Conservation (phyloP, 2,329 filamentous ascomycete genomes). For the Claviceps lovelessii region DNA sequence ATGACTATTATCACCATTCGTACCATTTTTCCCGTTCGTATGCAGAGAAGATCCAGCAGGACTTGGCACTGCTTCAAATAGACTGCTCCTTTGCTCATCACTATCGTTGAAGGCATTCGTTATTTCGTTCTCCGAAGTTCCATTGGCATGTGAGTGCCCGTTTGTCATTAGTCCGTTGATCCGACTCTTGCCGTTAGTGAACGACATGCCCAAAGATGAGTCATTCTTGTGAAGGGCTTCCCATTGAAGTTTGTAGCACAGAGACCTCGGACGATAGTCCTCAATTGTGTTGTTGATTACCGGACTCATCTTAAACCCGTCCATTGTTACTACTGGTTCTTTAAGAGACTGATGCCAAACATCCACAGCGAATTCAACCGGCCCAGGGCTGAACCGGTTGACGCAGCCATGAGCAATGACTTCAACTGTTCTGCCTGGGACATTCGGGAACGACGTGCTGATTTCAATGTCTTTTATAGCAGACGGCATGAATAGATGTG, state of each 20-base stretch:
- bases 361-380: constrained; percentile 22
- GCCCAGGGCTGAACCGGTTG: constrained; percentile 10
- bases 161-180: neutral
- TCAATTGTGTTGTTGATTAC: constrained; percentile 20
- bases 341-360: constrained; percentile 14
- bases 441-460: constrained; percentile 11
- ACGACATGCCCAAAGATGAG: neutral
- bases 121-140: neutral
- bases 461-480: constrained; percentile 19
- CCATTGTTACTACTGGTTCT: constrained; percentile 21
- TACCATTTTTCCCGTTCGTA: neutral
- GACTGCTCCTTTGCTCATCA: neutral
- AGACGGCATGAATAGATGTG: constrained; percentile 22
- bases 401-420: constrained; percentile 14
- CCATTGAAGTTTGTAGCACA: constrained; percentile 34
- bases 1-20: neutral
- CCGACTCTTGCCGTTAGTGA: too few species aligned
- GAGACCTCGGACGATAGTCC: constrained; percentile 9
- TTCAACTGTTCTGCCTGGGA: constrained; percentile 15
- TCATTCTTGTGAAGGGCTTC: constrained; percentile 15
- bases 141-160: neutral
- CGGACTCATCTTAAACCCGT: constrained; percentile 26
- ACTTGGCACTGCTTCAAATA: neutral
- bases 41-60: too few species aligned
- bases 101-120: neutral